Evolutionary conservation across 148 eudicot genomes (phyloP).

Genomic region (Linanthus parryae): DNA sequence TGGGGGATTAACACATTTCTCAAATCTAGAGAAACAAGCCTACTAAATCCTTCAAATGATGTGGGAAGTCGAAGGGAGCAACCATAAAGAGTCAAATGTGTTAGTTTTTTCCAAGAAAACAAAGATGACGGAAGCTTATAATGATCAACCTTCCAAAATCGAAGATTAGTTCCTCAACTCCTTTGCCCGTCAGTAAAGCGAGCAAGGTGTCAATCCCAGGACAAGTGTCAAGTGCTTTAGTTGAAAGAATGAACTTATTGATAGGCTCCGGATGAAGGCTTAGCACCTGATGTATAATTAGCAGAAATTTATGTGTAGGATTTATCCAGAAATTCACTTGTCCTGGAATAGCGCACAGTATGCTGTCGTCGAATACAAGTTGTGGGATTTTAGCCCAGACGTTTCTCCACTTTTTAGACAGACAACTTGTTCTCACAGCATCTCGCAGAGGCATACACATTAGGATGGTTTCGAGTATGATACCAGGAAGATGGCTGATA

Average conservation of each 20-base stretch:
- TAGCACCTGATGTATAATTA: conserved; percentile 1
- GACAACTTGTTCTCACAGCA: too few relatives aligned
- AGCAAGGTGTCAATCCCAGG: conserved; percentile 1
- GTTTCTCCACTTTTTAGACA: too few relatives aligned
- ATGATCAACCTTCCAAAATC: neutral
- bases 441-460: too few relatives aligned
- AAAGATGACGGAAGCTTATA: conserved; percentile 4
- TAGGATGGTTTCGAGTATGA: too few relatives aligned
- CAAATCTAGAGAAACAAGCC: conserved; percentile 3
- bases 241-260: neutral
- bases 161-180: conserved; percentile 1
- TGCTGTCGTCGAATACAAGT: too few relatives aligned
- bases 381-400: too few relatives aligned
- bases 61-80: conserved; percentile 6
- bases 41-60: conserved; percentile 7
- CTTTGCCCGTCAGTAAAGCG: neutral
- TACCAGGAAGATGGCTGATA: too few relatives aligned
- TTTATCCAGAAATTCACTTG: neutral
- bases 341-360: too few relatives aligned
- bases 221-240: neutral
- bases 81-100: conserved; percentile 1
- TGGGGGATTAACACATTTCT: neutral
- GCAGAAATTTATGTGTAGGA: neutral
- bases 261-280: conserved; percentile 3
- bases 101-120: neutral